Evolutionary conservation across 1,284 basidiomycete genomes (phyloP).

Genomic region (Sphaerobolus stellatus): DNA sequence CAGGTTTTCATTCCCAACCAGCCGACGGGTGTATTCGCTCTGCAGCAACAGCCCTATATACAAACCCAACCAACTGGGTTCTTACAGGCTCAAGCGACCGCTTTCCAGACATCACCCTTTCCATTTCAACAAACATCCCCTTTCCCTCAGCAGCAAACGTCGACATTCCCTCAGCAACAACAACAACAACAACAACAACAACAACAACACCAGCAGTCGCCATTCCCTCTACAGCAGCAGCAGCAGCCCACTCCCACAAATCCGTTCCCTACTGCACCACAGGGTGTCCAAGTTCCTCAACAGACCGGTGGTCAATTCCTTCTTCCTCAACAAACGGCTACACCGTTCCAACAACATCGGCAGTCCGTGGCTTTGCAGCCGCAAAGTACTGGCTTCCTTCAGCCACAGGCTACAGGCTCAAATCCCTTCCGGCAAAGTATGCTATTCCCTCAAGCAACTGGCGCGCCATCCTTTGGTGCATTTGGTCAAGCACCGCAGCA

Average conservation of each 20-base stretch:
- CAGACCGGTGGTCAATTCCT: conserved; percentile 22
- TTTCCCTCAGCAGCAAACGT: conserved; percentile 22
- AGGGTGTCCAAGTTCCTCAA: conserved; percentile 26
- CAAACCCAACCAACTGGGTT: conserved; percentile 29
- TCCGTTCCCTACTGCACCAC: conserved; percentile 24
- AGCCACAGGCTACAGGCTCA: conserved; percentile 68
- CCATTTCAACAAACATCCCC: conserved; percentile 10
- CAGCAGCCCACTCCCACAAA: conserved; percentile 36
- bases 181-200: conserved; percentile 30
- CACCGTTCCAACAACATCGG: conserved; percentile 18
- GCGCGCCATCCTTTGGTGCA: conserved; percentile 39
- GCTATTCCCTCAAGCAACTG: conserved; percentile 48
- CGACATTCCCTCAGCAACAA: conserved; percentile 25
- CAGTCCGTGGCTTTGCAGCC: conserved; percentile 40
- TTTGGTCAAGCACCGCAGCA: no score
- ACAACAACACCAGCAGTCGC: conserved; percentile 49
- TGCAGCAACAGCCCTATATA: conserved; percentile 36
- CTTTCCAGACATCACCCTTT: conserved; percentile 43
- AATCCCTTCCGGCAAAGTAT: conserved; percentile 59
- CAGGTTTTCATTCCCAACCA: conserved; percentile 21
- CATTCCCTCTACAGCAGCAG: conserved; percentile 53
- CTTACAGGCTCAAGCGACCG: conserved; percentile 37
- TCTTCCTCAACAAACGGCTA: conserved; percentile 35
- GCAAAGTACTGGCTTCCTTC: conserved; percentile 43
- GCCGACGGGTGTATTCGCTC: conserved; percentile 42